phyloP scores from a whole-genome alignment of 371 early-diverging fungal genomes.

The Synchytrium microbalum region DNA sequence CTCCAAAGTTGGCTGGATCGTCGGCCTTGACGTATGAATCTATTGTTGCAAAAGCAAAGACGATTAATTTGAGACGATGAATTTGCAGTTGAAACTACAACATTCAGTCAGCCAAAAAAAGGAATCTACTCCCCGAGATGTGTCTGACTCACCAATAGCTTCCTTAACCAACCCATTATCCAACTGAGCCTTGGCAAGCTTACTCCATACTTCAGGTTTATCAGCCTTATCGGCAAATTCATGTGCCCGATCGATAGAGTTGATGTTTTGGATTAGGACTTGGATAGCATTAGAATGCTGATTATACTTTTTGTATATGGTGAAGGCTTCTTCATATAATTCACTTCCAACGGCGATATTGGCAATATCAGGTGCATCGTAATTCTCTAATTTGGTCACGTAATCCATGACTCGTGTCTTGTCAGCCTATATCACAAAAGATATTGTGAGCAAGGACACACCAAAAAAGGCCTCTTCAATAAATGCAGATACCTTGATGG shows the following conservation, averaged over 20 bases:
- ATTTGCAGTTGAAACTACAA: background rate
- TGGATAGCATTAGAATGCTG: constrained; percentile 77
- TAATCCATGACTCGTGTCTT: constrained; percentile 88
- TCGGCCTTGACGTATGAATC: constrained; percentile 93
- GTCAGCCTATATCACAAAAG: constrained; percentile 50
- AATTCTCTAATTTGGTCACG: constrained; percentile 85
- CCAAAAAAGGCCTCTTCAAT: constrained; percentile 3
- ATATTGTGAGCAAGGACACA: background rate
- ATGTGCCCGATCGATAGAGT: constrained; percentile 86
- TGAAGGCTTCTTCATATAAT: constrained; percentile 91
- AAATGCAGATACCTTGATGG: constrained; percentile 87
- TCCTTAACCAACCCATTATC: constrained; percentile 83
- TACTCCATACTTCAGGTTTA: constrained; percentile 86
- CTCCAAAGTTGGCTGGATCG: constrained; percentile 80
- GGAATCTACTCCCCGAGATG: no score
- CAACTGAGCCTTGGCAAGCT: constrained; percentile 90
- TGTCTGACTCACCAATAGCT: constrained; percentile 61
- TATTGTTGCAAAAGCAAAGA: background rate
- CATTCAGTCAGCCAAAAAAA: background rate
- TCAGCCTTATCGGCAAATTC: constrained; percentile 92
- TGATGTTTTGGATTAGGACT: constrained; percentile 86
- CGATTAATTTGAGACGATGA: background rate
- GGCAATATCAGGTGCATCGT: constrained; percentile 93
- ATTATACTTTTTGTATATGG: constrained; percentile 87
- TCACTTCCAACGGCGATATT: constrained; percentile 81